These are phyloP conservation scores for Gautieria morchelliformis DNA, from an alignment of 768 basidiomycete genomes.

Conservation along the genomic window DNA sequence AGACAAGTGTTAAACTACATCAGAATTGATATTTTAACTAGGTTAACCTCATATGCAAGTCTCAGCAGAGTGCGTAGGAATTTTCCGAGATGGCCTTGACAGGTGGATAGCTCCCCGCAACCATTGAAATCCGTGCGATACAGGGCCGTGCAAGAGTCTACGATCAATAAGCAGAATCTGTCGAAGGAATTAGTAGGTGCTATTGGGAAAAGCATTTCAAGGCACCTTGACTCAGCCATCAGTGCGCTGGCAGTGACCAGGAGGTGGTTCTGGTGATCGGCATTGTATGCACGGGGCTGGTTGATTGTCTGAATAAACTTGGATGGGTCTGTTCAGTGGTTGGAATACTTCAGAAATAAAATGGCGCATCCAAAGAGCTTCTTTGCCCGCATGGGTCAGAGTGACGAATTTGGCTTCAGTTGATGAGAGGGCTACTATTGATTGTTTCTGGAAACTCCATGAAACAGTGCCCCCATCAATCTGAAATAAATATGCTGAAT, in stretches of 20 bases:
- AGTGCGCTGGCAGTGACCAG: conserved; percentile 91
- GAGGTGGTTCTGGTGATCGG: conserved; percentile 89
- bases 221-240: conserved; percentile 95
- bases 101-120: conserved; percentile 87
- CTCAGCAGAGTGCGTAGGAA: conserved; percentile 89
- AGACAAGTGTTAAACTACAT: conserved; percentile 1
- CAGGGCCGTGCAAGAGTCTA: conserved; percentile 92
- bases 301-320: too few species aligned
- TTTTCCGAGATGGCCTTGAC: conserved; percentile 93
- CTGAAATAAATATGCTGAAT: too few species aligned
- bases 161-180: conserved; percentile 93
- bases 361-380: too few species aligned
- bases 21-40: neutral
- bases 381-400: too few species aligned
- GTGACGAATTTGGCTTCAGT: too few species aligned
- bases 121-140: too few species aligned
- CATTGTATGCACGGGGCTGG: conserved; percentile 97
- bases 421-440: too few species aligned
- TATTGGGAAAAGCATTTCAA: neutral
- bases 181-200: neutral
- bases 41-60: conserved; percentile 85
- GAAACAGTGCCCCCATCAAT: too few species aligned
- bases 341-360: too few species aligned
- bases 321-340: too few species aligned
- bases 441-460: too few species aligned